Evolutionary conservation across 805 yeast species (phyloP).

Genomic region (Myxozyma lipomycoides): DNA sequence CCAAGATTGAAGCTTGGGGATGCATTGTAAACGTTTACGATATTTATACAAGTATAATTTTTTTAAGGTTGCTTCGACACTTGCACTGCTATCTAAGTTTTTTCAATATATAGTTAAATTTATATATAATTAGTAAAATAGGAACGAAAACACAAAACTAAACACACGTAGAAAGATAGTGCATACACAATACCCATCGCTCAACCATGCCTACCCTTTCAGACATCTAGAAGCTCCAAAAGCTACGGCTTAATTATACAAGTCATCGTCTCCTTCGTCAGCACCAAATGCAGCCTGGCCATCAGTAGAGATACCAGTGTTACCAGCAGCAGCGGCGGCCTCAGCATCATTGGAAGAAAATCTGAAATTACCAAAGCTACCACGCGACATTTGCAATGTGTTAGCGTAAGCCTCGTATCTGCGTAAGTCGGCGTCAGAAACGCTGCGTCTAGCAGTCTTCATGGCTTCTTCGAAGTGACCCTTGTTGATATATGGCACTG

Average conservation of each 20-base stretch:
- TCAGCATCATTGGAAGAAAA: constrained; percentile 52
- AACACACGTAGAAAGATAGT: constrained; percentile 1
- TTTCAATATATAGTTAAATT: background rate
- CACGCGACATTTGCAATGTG: constrained; percentile 93
- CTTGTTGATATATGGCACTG: constrained; percentile 91
- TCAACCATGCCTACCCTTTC: too few relatives aligned
- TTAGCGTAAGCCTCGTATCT: constrained; percentile 94
- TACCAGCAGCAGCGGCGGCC: constrained; percentile 36
- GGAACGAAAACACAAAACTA: background rate
- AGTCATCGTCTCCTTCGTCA: constrained; percentile 59
- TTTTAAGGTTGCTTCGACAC: background rate
- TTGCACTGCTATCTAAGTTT: background rate
- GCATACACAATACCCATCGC: constrained; percentile 1
- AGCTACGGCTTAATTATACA: constrained; percentile 54
- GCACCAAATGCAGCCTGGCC: constrained; percentile 42
- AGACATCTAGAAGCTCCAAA: too few relatives aligned
- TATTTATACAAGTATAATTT: background rate
- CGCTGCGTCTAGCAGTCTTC: constrained; percentile 98
- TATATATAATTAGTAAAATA: background rate
- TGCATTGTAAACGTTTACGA: constrained; percentile 25
- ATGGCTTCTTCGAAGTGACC: constrained; percentile 98
- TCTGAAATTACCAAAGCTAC: constrained; percentile 85
- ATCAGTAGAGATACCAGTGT: constrained; percentile 27
- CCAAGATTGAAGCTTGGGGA: constrained; percentile 89
- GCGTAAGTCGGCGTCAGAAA: constrained; percentile 93